Percentiles rank a stretch among this genome's conserved stretches.
These are phyloP conservation scores for Ophiostoma quercus DNA, from an alignment of 2,329 filamentous ascomycete species.

Conservation along the genomic window DNA sequence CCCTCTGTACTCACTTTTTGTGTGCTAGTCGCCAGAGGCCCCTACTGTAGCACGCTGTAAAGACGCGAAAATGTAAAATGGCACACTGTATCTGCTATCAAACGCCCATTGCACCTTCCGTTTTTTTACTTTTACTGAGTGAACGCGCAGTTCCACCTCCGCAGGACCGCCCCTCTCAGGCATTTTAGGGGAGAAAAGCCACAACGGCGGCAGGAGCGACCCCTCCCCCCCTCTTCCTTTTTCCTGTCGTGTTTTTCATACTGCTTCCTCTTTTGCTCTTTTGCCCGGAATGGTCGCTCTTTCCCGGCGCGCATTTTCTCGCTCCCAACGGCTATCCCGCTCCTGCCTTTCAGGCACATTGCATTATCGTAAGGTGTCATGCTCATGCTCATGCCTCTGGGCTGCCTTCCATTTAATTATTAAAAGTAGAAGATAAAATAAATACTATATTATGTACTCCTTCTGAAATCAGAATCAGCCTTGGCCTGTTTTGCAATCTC, in stretches of 20 bases:
- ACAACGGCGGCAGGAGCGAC: conserved; percentile 10
- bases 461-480: background rate
- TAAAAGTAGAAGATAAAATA: background rate
- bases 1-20: background rate
- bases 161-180: conserved; percentile 6
- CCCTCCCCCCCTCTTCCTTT: conserved; percentile 15
- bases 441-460: background rate
- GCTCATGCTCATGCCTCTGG: background rate
- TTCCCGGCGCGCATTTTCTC: background rate
- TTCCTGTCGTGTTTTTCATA: background rate
- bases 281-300: conserved; percentile 4
- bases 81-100: background rate
- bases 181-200: background rate
- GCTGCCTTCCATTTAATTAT: background rate
- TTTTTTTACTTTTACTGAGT: background rate
- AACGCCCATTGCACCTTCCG: background rate
- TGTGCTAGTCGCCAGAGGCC: background rate
- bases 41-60: conserved; percentile 12
- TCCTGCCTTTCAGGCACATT: conserved; percentile 9
- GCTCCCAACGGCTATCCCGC: conserved; percentile 6
- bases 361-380: background rate
- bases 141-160: background rate
- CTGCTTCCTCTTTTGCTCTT: background rate
- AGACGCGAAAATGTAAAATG: background rate
- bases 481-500: conserved; percentile 1